phyloP scores from a whole-genome alignment of 1,284 basidiomycete species.

The Golubevia sp. region DNA sequence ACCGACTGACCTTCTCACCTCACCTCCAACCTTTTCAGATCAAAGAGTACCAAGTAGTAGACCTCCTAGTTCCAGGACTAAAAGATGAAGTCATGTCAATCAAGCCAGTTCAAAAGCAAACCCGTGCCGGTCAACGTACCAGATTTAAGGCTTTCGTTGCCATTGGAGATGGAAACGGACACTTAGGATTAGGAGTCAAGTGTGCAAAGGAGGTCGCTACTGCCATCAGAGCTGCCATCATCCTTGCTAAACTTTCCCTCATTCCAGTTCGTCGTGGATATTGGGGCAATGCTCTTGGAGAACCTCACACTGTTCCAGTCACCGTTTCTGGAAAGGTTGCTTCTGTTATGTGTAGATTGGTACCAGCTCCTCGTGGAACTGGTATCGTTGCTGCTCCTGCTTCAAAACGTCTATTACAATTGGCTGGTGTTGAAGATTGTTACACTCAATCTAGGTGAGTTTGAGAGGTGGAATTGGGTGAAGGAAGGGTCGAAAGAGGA shows the following conservation, averaged over 20 bases:
- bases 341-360: conserved; percentile 98
- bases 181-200: conserved; percentile 99
- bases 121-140: conserved; percentile 98
- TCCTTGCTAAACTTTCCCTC: conserved; percentile 92
- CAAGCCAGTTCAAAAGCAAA: conserved; percentile 99
- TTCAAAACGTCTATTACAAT: conserved; percentile 93
- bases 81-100: conserved; percentile 98
- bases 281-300: conserved; percentile 83
- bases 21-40: conserved; percentile 15
- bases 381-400: conserved; percentile 99
- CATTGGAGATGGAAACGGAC: conserved; percentile 91
- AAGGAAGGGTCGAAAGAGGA: too few relatives aligned
- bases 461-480: too few relatives aligned
- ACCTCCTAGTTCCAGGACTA: conserved; percentile 60
- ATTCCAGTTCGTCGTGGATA: conserved; percentile 97
- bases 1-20: too few relatives aligned
- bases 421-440: conserved; percentile 91
- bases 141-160: conserved; percentile 99
- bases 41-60: conserved; percentile 61
- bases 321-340: conserved; percentile 97
- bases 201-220: conserved; percentile 99
- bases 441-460: conserved; percentile 98
- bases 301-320: conserved; percentile 99
- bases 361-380: conserved; percentile 95
- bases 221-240: conserved; percentile 97